These are phyloP conservation scores for Maudiozyma bulderi DNA, from an alignment of 805 yeast genomes.

Conservation along the genomic window DNA sequence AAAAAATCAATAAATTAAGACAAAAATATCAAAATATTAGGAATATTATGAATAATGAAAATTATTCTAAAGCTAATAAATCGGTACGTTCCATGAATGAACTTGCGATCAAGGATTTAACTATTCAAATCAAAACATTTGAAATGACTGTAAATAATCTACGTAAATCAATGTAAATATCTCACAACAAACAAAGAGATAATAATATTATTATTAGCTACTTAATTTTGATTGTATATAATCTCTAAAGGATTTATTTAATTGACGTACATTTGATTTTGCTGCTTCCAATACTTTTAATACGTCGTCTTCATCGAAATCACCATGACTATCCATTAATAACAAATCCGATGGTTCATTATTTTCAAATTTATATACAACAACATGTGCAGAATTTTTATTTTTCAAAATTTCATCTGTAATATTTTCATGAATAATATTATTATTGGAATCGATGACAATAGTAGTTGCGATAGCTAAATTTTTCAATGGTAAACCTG, in stretches of 20 bases:
- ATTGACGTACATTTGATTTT: conserved; percentile 35
- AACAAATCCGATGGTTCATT: conserved; percentile 44
- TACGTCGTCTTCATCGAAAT: conserved; percentile 49
- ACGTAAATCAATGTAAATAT: conserved; percentile 1
- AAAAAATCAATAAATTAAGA: conserved; percentile 58
- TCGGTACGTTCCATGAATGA: conserved; percentile 35
- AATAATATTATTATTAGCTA: neutral
- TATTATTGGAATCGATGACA: conserved; percentile 27
- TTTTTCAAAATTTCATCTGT: conserved; percentile 32
- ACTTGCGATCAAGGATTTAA: conserved; percentile 52
- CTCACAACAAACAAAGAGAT: neutral
- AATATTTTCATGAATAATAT: conserved; percentile 37
- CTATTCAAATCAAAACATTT: conserved; percentile 82
- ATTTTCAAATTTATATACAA: conserved; percentile 45
- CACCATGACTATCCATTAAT: conserved; percentile 65
- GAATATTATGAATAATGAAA: conserved; percentile 57
- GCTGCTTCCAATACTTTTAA: conserved; percentile 44
- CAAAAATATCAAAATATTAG: conserved; percentile 50
- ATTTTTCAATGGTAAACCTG: conserved; percentile 60
- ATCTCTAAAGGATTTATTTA: conserved; percentile 40
- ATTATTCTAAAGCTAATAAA: conserved; percentile 64
- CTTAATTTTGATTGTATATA: conserved; percentile 38
- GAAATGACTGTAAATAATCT: conserved; percentile 69
- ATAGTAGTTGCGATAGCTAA: conserved; percentile 51
- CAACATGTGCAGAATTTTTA: conserved; percentile 53